Conservation (phyloP, 192 early-diverging fungal genomes). For the Umbelopsis sp. region DNA sequence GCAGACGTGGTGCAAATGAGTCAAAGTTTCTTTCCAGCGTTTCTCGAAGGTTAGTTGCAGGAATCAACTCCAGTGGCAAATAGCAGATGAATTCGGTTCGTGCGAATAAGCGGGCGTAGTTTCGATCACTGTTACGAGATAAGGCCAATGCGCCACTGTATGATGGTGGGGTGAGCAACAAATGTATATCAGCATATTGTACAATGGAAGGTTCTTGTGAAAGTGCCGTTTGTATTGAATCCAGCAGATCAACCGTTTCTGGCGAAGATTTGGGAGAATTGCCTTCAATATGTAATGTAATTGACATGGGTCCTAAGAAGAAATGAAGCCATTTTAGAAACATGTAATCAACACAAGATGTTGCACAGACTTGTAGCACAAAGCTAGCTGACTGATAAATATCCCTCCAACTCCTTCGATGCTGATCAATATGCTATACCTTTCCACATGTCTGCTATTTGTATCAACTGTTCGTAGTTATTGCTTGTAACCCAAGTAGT, state of each 20-base stretch:
- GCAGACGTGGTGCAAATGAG: slow-evolving; percentile 39
- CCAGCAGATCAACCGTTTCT: slow-evolving; percentile 16
- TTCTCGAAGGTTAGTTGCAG: slow-evolving; percentile 37
- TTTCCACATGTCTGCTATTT: slow-evolving; percentile 52
- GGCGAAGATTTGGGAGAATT: neutral
- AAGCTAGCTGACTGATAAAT: no score
- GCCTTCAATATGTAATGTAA: slow-evolving; percentile 43
- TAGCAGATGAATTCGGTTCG: slow-evolving; percentile 53
- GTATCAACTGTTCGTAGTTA: slow-evolving; percentile 45
- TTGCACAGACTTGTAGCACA: no score
- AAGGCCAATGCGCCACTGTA: neutral
- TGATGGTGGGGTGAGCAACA: slow-evolving; percentile 1
- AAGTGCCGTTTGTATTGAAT: neutral
- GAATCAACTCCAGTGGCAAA: slow-evolving; percentile 43
- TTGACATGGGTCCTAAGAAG: slow-evolving; percentile 52
- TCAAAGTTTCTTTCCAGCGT: slow-evolving; percentile 45
- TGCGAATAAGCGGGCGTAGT: slow-evolving; percentile 56
- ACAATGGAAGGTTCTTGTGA: slow-evolving; percentile 6
- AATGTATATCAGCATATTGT: slow-evolving; percentile 17
- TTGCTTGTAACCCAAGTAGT: slow-evolving; percentile 51
- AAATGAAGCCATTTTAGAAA: neutral
- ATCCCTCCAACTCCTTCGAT: no score
- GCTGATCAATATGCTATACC: slow-evolving; percentile 27
- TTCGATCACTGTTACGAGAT: slow-evolving; percentile 51
- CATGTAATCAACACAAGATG: no score